These are phyloP conservation scores for Colletotrichum ledebouriae DNA, from an alignment of 2,329 filamentous ascomycete species.

Conservation along the genomic window DNA sequence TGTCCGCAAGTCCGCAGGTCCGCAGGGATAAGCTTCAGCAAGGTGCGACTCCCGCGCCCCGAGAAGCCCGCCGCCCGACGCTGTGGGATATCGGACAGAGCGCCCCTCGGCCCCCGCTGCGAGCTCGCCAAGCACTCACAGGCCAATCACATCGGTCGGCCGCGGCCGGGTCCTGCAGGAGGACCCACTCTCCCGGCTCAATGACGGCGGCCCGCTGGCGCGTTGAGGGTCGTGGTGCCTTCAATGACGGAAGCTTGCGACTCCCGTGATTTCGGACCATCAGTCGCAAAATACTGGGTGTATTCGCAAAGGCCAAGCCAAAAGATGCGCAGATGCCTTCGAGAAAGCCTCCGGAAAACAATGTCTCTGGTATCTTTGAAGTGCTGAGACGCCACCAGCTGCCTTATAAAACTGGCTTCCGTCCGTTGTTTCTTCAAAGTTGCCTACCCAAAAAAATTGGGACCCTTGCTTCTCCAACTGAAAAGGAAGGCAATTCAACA, in stretches of 20 bases:
- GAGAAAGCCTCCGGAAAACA: conserved; percentile 4
- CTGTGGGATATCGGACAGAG: neutral
- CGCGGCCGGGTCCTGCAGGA: neutral
- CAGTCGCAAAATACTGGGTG: conserved; percentile 1
- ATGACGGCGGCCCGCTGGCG: conserved; percentile 15
- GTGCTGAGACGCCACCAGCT: neutral
- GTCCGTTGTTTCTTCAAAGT: conserved; percentile 22
- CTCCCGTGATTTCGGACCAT: neutral
- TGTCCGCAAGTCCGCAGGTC: neutral
- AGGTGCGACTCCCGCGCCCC: conserved; percentile 17
- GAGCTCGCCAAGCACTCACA: conserved; percentile 15
- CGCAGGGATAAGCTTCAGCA: conserved; percentile 3
- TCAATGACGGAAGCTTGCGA: conserved; percentile 4
- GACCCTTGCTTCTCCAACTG: neutral
- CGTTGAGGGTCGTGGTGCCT: neutral
- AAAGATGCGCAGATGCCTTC: neutral
- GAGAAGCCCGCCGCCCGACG: conserved; percentile 28
- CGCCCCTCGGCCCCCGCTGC: conserved; percentile 27
- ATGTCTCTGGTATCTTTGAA: neutral
- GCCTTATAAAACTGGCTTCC: conserved; percentile 15
- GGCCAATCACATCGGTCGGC: conserved; percentile 17
- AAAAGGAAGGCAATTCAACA: neutral
- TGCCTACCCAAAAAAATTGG: neutral
- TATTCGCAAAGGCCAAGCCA: neutral
- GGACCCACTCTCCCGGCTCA: neutral